These are phyloP conservation scores for Talaromyces albobiverticillius DNA, from an alignment of 2,329 filamentous ascomycete species.

Conservation along the genomic window DNA sequence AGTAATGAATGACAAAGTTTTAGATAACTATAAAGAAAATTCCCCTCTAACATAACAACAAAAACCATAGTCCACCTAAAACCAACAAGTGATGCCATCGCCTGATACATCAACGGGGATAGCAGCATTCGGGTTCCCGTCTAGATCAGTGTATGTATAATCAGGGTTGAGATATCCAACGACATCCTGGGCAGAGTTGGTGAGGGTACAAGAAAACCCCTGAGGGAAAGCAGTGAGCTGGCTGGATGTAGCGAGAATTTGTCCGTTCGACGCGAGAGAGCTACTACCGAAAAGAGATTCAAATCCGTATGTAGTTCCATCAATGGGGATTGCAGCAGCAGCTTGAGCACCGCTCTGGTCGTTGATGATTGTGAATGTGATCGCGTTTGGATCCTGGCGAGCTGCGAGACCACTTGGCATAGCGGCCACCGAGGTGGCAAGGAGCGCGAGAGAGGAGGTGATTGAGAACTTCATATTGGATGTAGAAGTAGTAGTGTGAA, in stretches of 20 bases:
- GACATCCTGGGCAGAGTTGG: neutral
- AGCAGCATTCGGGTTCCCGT: slow-evolving; percentile 6
- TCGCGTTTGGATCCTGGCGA: neutral
- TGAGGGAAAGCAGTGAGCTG: slow-evolving; percentile 11
- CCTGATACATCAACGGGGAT: slow-evolving; percentile 7
- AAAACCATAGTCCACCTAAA: too few relatives aligned
- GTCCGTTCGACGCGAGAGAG: neutral
- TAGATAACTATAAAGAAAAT: too few relatives aligned
- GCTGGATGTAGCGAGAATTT: neutral
- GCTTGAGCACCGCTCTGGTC: slow-evolving; percentile 6
- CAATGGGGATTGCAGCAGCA: neutral
- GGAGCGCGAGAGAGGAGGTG: slow-evolving; percentile 4
- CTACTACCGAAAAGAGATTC: slow-evolving; percentile 4
- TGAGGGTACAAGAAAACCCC: neutral
- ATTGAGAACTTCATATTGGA: slow-evolving; percentile 11
- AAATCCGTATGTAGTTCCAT: neutral
- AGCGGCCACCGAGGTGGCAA: slow-evolving; percentile 6
- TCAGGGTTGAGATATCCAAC: neutral
- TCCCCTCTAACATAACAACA: too few relatives aligned
- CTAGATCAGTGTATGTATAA: slow-evolving; percentile 5
- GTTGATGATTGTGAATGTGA: slow-evolving; percentile 11
- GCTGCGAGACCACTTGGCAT: slow-evolving; percentile 1
- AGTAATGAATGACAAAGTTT: too few relatives aligned
- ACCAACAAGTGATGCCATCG: slow-evolving; percentile 5
- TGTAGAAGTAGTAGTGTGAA: neutral